These are phyloP conservation scores for Oryza rufipogon DNA, from an alignment of 176 grass and related monocot genomes.

Conservation along the genomic window DNA sequence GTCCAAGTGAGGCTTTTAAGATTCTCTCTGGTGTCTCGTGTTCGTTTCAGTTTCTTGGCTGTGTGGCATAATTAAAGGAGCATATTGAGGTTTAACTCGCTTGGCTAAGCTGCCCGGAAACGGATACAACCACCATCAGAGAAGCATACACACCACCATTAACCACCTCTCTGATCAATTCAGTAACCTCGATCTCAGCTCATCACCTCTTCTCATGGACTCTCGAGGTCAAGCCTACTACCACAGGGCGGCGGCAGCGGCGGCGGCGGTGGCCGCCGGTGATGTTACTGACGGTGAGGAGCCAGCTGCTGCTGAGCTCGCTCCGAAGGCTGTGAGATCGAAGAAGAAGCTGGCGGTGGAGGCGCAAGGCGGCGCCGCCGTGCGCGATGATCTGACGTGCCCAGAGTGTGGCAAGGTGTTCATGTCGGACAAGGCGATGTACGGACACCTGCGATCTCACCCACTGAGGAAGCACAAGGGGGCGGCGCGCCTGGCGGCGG, in stretches of 20 bases:
- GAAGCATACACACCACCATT: conserved; percentile 11
- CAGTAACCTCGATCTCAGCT: conserved; percentile 24
- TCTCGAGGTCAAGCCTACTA: not conserved
- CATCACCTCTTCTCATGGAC: conserved; percentile 37
- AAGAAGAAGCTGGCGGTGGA: not conserved
- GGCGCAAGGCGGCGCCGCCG: not conserved
- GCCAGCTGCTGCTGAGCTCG: not conserved
- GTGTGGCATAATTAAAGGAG: conserved; percentile 12
- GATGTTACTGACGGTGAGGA: not conserved
- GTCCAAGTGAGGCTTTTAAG: conserved; percentile 29
- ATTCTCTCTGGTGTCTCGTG: not conserved
- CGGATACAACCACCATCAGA: conserved; percentile 21
- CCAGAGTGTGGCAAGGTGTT: conserved; percentile 56
- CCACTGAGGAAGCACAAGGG: conserved; percentile 44
- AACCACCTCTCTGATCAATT: conserved; percentile 17
- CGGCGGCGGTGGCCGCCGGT: not conserved
- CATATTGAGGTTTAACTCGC: not conserved
- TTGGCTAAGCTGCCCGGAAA: conserved; percentile 31
- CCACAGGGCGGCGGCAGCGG: conserved; percentile 28
- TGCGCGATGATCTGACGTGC: conserved; percentile 28
- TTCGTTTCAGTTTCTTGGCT: conserved; percentile 39
- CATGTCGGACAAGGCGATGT: conserved; percentile 48
- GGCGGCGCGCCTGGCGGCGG: conserved; percentile 13
- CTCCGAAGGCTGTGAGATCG: not conserved
- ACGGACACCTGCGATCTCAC: conserved; percentile 57